Conservation (phyloP, 441 rosid genomes). For the Brassica balearica region DNA sequence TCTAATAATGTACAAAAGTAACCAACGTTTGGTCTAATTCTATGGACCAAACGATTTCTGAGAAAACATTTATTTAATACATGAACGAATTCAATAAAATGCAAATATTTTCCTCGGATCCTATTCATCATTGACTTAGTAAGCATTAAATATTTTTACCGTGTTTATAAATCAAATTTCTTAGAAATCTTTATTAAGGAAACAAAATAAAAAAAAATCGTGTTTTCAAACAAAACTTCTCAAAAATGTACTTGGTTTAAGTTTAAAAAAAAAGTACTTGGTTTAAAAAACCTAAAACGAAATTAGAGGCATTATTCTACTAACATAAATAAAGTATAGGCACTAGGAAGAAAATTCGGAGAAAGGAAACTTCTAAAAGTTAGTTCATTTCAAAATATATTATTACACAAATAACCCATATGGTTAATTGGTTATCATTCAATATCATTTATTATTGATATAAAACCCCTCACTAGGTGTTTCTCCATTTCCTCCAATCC, state of each 20-base stretch:
- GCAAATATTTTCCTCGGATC: not conserved
- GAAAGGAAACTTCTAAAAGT: slow-evolving; percentile 24
- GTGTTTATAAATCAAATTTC: not conserved
- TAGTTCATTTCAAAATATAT: not conserved
- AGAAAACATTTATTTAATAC: not conserved
- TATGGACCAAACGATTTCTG: not conserved
- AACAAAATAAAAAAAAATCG: slow-evolving; percentile 6
- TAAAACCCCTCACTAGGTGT: slow-evolving; percentile 23
- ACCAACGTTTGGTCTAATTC: not conserved
- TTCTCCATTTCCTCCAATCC: slow-evolving; percentile 14
- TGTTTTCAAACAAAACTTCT: slow-evolving; percentile 8
- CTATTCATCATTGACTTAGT: slow-evolving; percentile 11
- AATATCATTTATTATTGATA: slow-evolving; percentile 13
- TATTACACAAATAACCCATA: not conserved
- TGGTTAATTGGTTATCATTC: not conserved
- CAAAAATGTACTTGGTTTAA: not conserved
- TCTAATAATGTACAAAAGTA: not conserved
- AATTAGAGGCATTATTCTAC: not conserved
- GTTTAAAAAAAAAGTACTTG: not conserved
- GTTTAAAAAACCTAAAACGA: not conserved
- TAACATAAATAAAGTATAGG: slow-evolving; percentile 17
- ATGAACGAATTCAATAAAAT: not conserved
- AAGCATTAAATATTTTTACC: not conserved
- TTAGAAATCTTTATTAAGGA: not conserved
- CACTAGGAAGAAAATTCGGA: not conserved